Evolutionary conservation across 805 yeast genomes (phyloP), one percentile per base, ranked within the genome.

Genomic region (Peterozyma xylosa): DNA sequence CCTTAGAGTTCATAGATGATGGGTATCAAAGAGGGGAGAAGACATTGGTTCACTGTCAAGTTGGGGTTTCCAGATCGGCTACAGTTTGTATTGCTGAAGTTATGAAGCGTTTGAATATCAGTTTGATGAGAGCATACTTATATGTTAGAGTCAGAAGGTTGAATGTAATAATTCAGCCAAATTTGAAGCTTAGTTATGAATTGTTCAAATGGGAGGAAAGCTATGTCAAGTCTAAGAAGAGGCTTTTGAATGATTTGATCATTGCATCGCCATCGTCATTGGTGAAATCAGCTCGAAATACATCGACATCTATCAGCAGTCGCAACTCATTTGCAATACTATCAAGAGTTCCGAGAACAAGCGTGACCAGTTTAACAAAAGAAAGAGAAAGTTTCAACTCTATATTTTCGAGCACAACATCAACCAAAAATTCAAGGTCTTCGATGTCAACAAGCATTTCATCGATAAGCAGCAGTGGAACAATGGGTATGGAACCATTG

Each of bases 1-100:
- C 90, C 17, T 65, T 91, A 35, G 66, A 73, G 1, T 86, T 79
- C 55, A 76, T 89, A 42, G 83, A 86, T 42, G 72, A 69, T 27
- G 75, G 76, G 15, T 65, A 67, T 49, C 50, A 59, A 16, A 50
- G 52, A 1, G 64, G 63, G 33, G 77, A 76, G 17, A 75, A 74
- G 38, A 78, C 82, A 2, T 67, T 91, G 48, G 90, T 91, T 10
- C 98, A 91, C 60, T 91, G 98, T 55, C 85, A 95, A 56, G 97
- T 88, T 39, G 98, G 98, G 0, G 98, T 91, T 3, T 86, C 96
- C 0, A 68, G 98, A 44, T 86, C 96, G 2, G 98, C 97, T 0
- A 87, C 97, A 0, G 95, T 91, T 10, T 91, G 95, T 53, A 91
- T 91, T 51, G 96, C 96, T 1, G 97, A 89, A 57, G 91, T 87